Evolutionary conservation across 495 filamentous ascomycete genomes (phyloP), one percentile per base, ranked within the genome.

Genomic region (Lasiosphaeria ovina): DNA sequence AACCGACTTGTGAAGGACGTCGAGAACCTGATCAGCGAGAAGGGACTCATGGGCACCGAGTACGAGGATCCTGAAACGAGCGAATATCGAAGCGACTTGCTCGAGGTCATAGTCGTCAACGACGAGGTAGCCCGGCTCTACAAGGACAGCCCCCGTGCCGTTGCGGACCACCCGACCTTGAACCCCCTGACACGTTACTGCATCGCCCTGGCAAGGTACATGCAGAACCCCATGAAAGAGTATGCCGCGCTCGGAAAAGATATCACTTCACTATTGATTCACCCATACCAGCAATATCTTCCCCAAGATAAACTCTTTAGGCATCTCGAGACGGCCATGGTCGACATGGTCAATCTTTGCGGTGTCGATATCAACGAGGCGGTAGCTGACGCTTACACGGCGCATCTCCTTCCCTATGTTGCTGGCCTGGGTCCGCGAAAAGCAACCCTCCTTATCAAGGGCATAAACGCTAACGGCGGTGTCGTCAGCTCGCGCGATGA

Each of bases 291-390:
- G 73, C 86, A 92, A 57, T 84, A 96, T 49, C 80, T 98, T 7
- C 85, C 92, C 0, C 87, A 89, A 54, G 93, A 97, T 3, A 89
- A 95, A 72, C 78, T 98, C 5, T 72, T 89, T 50, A 91, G 89
- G 70, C 83, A 91, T 57, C 82, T 98, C 24, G 94, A 98, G 65
- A 94, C 90, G 2, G 91, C 92, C 17, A 87, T 98, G 83, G 93
- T 98, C 5, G 95, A 98, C 68, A 96, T 96, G 86, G 94, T 98
- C 65, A 98, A 98, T 71, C 82, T 98, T 9, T 89, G 91, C 57
- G 94, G 94, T 60, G 92, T 98, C 24, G 89, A 97, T 62, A 86
- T 98, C 67, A 96, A 97, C 66, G 92, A 96, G 55, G 92, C 94
- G 9, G 85, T 95, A 36, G 79, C 76, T 32, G 89, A 96, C 66